Evolutionary conservation across 225 moss, liverwort and hornwort species (phyloP).

Genomic region (Polytrichum commune): DNA sequence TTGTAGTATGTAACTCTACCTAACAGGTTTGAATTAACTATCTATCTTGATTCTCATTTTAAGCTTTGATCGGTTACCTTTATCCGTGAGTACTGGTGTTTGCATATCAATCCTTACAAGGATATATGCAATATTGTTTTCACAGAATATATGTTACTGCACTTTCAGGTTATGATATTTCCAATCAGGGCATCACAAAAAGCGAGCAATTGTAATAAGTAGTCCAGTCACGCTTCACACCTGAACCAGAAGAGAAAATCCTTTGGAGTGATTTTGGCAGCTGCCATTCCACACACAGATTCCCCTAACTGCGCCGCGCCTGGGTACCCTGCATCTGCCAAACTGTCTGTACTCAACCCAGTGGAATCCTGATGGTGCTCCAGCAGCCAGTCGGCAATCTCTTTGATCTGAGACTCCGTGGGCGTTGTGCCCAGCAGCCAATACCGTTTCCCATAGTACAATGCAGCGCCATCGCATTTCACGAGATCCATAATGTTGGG

Average conservation of each 20-base stretch:
- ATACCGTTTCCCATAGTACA: slow-evolving; percentile 57
- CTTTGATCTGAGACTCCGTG: slow-evolving; percentile 52
- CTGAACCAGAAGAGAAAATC: slow-evolving; percentile 71
- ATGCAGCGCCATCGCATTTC: slow-evolving; percentile 55
- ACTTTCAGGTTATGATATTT: too few species aligned
- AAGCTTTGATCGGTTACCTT: too few species aligned
- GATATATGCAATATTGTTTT: too few species aligned
- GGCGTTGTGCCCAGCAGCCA: slow-evolving; percentile 50
- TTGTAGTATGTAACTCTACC: too few species aligned
- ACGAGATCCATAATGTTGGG: slow-evolving; percentile 65
- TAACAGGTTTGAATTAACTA: too few species aligned
- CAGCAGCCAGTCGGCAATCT: slow-evolving; percentile 60
- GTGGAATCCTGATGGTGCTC: slow-evolving; percentile 54
- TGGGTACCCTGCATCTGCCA: slow-evolving; percentile 54
- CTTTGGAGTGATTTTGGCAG: slow-evolving; percentile 55
- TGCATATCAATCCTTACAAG: too few species aligned
- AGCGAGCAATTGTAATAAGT: too few species aligned
- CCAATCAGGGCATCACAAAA: too few species aligned
- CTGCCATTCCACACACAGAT: slow-evolving; percentile 58
- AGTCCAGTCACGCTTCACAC: slow-evolving; percentile 7
- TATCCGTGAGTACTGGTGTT: too few species aligned
- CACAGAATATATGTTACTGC: too few species aligned
- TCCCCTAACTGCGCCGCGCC: slow-evolving; percentile 45
- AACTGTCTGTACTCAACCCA: slow-evolving; percentile 60
- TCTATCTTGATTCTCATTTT: too few species aligned